Conservation (phyloP, 2,329 filamentous ascomycete genomes). For the Acarospora socialis region DNA sequence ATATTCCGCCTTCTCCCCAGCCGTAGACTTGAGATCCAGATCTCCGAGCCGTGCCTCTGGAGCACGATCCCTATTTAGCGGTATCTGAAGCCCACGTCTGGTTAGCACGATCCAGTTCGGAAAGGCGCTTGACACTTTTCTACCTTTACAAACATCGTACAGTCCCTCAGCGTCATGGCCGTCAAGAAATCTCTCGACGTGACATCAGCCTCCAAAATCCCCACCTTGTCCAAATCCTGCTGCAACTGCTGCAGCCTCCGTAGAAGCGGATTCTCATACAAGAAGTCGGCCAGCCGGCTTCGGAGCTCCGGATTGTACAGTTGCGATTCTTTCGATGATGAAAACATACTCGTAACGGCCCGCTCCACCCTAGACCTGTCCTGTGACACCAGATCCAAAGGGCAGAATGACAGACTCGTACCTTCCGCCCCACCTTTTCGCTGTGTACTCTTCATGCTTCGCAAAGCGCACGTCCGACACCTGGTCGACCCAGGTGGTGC, state of each 20-base stretch:
- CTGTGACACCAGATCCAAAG: slow-evolving; percentile 46
- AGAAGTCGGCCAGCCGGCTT: slow-evolving; percentile 1
- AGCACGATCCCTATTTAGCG: background rate
- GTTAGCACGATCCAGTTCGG: too few relatives aligned
- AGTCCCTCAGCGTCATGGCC: slow-evolving; percentile 71
- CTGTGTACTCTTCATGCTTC: slow-evolving; percentile 31
- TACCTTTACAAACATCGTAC: slow-evolving; percentile 58
- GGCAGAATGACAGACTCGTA: slow-evolving; percentile 50
- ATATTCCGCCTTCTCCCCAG: slow-evolving; percentile 48
- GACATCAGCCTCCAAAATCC: slow-evolving; percentile 13
- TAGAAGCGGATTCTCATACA: slow-evolving; percentile 19
- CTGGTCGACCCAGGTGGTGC: slow-evolving; percentile 48
- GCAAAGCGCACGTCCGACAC: slow-evolving; percentile 61
- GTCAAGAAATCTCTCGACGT: slow-evolving; percentile 39
- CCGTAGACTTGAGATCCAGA: slow-evolving; percentile 59
- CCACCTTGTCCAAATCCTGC: slow-evolving; percentile 16
- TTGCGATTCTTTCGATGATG: background rate
- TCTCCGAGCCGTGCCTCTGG: slow-evolving; percentile 50
- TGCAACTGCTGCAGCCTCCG: slow-evolving; percentile 14
- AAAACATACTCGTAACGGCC: background rate
- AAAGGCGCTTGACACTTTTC: slow-evolving; percentile 22
- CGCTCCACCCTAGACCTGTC: slow-evolving; percentile 28
- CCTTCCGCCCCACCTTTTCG: slow-evolving; percentile 16
- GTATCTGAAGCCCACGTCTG: background rate
- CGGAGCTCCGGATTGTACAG: background rate